Evolutionary conservation across 1,139 yeast species (phyloP).

Genomic region (Arxiozyma slooffiae): DNA sequence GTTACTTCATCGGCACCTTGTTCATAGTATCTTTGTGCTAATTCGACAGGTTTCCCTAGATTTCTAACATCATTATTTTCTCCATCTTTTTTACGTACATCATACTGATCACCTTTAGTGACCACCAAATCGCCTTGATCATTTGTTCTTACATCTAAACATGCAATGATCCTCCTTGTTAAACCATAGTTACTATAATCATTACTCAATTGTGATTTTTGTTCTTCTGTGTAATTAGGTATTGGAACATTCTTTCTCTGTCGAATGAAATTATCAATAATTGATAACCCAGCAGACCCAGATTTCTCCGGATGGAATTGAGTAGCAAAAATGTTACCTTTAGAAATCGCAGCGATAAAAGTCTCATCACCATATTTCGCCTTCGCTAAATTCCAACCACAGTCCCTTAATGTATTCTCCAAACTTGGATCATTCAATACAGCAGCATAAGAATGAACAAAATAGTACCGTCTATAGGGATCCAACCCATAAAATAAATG

Average conservation of each 20-base stretch:
- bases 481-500: constrained; percentile 49
- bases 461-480: constrained; percentile 66
- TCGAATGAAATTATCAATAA: constrained; percentile 60
- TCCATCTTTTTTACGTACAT: constrained; percentile 69
- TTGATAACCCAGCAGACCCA: constrained; percentile 75
- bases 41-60: constrained; percentile 88
- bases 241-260: constrained; percentile 33
- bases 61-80: constrained; percentile 59
- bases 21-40: constrained; percentile 77
- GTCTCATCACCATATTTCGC: constrained; percentile 69
- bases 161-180: constrained; percentile 85
- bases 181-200: constrained; percentile 58
- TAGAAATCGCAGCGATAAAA: constrained; percentile 75
- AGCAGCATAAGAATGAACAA: constrained; percentile 90
- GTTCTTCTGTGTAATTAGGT: constrained; percentile 16
- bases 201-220: constrained; percentile 23
- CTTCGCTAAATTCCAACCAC: constrained; percentile 73
- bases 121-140: constrained; percentile 92
- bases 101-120: constrained; percentile 96
- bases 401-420: constrained; percentile 27
- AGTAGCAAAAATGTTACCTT: constrained; percentile 77
- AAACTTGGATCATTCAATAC: constrained; percentile 36
- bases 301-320: constrained; percentile 98
- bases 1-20: constrained; percentile 98
- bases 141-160: constrained; percentile 90